Percentiles rank a stretch among this genome's conserved stretches.
Evolutionary conservation across 192 early-diverging fungal genomes (phyloP).

Genomic region (Lunasporangiospora selenospora): DNA sequence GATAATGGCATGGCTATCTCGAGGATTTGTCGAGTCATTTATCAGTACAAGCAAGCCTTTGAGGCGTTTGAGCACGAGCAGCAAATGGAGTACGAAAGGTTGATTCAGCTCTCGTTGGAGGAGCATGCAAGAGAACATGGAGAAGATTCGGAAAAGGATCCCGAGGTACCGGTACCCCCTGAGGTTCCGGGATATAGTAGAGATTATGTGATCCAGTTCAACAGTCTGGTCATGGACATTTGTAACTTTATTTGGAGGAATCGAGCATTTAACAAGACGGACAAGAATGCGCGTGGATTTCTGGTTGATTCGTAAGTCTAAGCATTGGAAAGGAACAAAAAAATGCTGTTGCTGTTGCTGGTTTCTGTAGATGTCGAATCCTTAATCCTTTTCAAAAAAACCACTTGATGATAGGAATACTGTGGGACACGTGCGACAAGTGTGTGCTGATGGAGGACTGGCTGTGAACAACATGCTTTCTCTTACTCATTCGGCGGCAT

Average conservation of each 20-base stretch:
- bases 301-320: conserved; percentile 47
- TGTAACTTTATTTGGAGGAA: conserved; percentile 58
- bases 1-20: conserved; percentile 52
- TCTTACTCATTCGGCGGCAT: conserved; percentile 46
- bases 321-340: neutral
- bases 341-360: neutral
- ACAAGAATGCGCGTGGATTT: conserved; percentile 48
- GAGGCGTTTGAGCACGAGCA: conserved; percentile 45
- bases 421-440: conserved; percentile 10
- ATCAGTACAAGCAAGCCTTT: conserved; percentile 52
- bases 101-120: conserved; percentile 21
- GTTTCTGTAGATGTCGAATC: neutral
- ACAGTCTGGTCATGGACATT: conserved; percentile 61
- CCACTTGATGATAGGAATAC: no score
- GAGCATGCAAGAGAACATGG: neutral
- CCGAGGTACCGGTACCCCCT: neutral
- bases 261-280: conserved; percentile 47
- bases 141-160: neutral
- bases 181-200: conserved; percentile 37
- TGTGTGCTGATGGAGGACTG: conserved; percentile 17
- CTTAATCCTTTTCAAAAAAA: no score
- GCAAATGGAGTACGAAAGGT: conserved; percentile 25
- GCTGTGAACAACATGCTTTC: conserved; percentile 29
- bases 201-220: conserved; percentile 56
- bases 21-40: conserved; percentile 56